Conservation (phyloP, 176 grass and related monocot genomes). For the Canna indica region DNA sequence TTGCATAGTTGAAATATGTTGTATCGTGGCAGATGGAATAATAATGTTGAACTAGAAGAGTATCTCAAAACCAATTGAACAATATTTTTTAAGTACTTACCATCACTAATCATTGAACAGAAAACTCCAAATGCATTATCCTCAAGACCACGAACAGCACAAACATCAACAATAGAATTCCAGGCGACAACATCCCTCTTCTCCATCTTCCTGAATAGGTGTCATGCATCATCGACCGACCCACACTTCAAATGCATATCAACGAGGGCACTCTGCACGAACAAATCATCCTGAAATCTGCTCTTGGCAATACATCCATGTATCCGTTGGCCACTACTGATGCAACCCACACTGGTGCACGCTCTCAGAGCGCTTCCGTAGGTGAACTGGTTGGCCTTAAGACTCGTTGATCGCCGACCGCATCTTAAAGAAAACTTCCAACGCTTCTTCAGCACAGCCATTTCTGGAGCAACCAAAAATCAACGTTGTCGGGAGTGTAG, state of each 20-base stretch:
- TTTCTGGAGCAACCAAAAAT: conserved; percentile 53
- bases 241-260: conserved; percentile 66
- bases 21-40: background rate
- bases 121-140: conserved; percentile 37
- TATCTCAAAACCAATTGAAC: background rate
- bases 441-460: conserved; percentile 29
- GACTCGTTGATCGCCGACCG: conserved; percentile 5
- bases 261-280: conserved; percentile 71
- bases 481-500: conserved; percentile 56
- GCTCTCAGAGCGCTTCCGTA: conserved; percentile 39
- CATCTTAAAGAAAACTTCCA: conserved; percentile 47
- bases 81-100: too few relatives aligned
- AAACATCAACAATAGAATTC: conserved; percentile 65
- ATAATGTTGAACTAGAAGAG: background rate
- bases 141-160: conserved; percentile 33
- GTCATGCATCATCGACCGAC: conserved; percentile 27
- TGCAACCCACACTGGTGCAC: conserved; percentile 26
- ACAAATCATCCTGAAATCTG: conserved; percentile 47
- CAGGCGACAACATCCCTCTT: conserved; percentile 57
- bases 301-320: conserved; percentile 49
- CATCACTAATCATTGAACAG: conserved; percentile 45
- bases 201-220: conserved; percentile 43
- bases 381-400: conserved; percentile 60
- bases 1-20: background rate
- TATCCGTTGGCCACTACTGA: conserved; percentile 48